These are phyloP conservation scores for Auricularia heimuer DNA, from an alignment of 768 basidiomycete genomes.

Conservation along the genomic window DNA sequence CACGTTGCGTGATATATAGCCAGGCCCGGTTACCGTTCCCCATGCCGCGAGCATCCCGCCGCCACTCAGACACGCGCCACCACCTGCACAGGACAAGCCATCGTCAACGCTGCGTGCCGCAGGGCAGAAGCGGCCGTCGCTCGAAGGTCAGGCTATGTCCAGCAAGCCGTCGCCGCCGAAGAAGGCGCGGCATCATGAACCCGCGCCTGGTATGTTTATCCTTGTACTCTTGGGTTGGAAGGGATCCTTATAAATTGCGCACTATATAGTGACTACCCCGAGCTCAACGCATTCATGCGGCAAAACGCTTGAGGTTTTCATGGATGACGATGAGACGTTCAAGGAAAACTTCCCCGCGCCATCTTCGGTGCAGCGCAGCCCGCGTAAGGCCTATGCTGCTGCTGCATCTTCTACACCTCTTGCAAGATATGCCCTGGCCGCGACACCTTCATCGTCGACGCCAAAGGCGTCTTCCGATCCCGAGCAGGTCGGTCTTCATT, in stretches of 20 bases:
- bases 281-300: neutral
- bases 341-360: neutral
- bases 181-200: neutral
- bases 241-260: neutral
- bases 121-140: neutral
- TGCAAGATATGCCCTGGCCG: too few relatives aligned
- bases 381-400: neutral
- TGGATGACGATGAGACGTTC: neutral
- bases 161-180: neutral
- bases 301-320: neutral
- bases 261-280: neutral
- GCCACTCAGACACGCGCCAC: neutral
- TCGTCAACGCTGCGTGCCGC: neutral
- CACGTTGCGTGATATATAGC: neutral
- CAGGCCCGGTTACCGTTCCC: neutral
- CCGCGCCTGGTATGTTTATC: neutral
- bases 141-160: neutral
- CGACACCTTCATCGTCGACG: neutral
- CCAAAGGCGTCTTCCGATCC: neutral
- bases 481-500: neutral
- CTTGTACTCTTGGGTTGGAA: neutral
- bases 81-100: neutral
- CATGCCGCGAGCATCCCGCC: neutral
- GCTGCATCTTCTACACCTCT: neutral
- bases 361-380: neutral